Conservation (phyloP, 345 rosid genomes). For the Hypericum perforatum region DNA sequence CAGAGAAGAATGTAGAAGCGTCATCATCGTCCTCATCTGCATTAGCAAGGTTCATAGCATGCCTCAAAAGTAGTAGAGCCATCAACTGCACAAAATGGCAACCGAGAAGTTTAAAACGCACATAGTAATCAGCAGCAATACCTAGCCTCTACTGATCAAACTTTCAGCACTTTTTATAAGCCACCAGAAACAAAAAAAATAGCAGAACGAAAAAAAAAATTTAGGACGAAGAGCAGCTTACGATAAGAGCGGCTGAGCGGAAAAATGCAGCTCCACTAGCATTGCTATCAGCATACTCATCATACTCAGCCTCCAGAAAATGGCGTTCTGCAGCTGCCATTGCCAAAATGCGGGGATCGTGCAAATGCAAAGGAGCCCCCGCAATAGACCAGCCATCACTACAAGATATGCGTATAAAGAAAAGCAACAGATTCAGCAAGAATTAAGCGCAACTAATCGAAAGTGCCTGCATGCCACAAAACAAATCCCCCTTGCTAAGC, state of each 20-base stretch:
- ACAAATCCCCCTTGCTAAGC: too few relatives aligned
- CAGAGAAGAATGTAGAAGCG: slow-evolving; percentile 25
- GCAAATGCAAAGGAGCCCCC: slow-evolving; percentile 22
- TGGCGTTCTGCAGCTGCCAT: slow-evolving; percentile 21
- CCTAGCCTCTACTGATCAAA: not conserved
- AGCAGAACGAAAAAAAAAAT: too few relatives aligned
- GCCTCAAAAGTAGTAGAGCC: slow-evolving; percentile 27
- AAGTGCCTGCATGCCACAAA: too few relatives aligned
- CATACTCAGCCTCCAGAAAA: slow-evolving; percentile 19
- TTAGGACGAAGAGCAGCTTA: slow-evolving; percentile 1
- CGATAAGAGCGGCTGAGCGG: slow-evolving; percentile 22
- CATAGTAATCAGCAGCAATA: not conserved
- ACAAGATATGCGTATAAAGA: not conserved
- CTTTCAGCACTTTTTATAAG: not conserved
- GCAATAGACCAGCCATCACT: slow-evolving; percentile 25
- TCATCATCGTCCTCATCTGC: slow-evolving; percentile 22
- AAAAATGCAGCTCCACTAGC: slow-evolving; percentile 21
- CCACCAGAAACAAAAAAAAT: too few relatives aligned
- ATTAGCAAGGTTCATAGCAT: slow-evolving; percentile 21
- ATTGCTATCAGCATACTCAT: slow-evolving; percentile 19
- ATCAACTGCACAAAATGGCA: slow-evolving; percentile 10
- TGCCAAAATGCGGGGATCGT: slow-evolving; percentile 24
- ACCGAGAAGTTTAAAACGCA: not conserved
- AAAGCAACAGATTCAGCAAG: not conserved
- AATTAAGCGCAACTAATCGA: too few relatives aligned